Evolutionary conservation across 768 basidiomycete species (phyloP).

Genomic region (Pleurotus djamor): DNA sequence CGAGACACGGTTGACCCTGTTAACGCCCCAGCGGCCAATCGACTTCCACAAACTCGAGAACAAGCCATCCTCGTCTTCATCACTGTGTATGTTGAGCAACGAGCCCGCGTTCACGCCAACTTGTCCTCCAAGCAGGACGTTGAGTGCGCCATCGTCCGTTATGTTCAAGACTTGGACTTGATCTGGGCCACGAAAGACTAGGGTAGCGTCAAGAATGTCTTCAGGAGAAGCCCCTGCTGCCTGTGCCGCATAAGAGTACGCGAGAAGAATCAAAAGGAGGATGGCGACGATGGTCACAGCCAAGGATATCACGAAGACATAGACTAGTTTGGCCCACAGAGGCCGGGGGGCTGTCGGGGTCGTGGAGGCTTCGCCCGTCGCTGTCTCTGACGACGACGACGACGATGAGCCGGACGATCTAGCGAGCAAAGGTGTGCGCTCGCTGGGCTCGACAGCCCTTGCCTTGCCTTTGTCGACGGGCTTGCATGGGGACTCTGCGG

Average conservation of each 20-base stretch:
- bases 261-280: conserved; percentile 45
- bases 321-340: conserved; percentile 33
- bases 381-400: conserved; percentile 17
- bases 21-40: conserved; percentile 67
- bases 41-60: conserved; percentile 57
- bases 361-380: conserved; percentile 16
- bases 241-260: conserved; percentile 64
- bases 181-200: conserved; percentile 61
- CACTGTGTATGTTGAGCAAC: conserved; percentile 52
- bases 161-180: conserved; percentile 60
- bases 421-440: conserved; percentile 54
- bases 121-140: conserved; percentile 54
- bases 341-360: conserved; percentile 23
- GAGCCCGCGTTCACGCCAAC: conserved; percentile 70
- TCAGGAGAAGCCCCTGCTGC: conserved; percentile 53
- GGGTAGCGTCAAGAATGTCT: conserved; percentile 50
- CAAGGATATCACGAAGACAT: conserved; percentile 60
- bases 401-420: conserved; percentile 22
- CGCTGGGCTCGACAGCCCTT: conserved; percentile 43
- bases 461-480: conserved; percentile 52
- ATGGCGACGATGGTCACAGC: conserved; percentile 44
- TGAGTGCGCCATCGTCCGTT: conserved; percentile 54
- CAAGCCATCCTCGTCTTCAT: conserved; percentile 38
- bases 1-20: conserved; percentile 51
- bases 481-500: neutral